Percentiles rank a stretch among this genome's conserved stretches.
These are phyloP conservation scores for Vachellia pachyceras DNA, from an alignment of 306 rosid genomes.

Conservation along the genomic window DNA sequence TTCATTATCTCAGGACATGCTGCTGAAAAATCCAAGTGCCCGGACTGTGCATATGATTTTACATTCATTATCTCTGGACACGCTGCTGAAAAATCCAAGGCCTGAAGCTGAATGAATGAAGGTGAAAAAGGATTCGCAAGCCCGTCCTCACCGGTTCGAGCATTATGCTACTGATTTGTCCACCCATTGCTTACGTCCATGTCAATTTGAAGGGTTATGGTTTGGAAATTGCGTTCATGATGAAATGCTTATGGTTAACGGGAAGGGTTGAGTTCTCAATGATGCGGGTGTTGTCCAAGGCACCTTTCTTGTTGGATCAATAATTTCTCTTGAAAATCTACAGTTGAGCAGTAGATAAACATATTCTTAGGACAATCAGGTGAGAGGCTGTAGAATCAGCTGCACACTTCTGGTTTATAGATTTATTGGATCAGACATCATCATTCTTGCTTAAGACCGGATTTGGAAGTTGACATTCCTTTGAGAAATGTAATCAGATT, in stretches of 20 bases:
- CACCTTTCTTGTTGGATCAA: constrained; percentile 30
- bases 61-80: constrained; percentile 33
- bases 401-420: constrained; percentile 19
- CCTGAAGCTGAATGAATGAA: constrained; percentile 18
- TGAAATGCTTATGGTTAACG: constrained; percentile 4
- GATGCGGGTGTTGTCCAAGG: constrained; percentile 20
- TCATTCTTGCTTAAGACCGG: constrained; percentile 13
- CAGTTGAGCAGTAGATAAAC: constrained; percentile 29
- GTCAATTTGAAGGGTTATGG: constrained; percentile 32
- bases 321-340: constrained; percentile 10
- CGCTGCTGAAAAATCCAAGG: constrained; percentile 28
- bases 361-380: constrained; percentile 33
- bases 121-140: constrained; percentile 21
- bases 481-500: constrained; percentile 9
- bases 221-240: constrained; percentile 32
- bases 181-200: constrained; percentile 9
- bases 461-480: constrained; percentile 20
- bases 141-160: constrained; percentile 15
- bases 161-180: constrained; percentile 24
- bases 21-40: neutral
- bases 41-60: constrained; percentile 34
- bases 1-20: constrained; percentile 32
- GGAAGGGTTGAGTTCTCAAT: constrained; percentile 16
- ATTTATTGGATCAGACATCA: constrained; percentile 17
- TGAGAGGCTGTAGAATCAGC: constrained; percentile 24